A percentile compares a stretch with the other conserved stretches of the same genome.
Evolutionary conservation across 23 red algal genomes (phyloP).

Genomic region (Agarophyton chilense): DNA sequence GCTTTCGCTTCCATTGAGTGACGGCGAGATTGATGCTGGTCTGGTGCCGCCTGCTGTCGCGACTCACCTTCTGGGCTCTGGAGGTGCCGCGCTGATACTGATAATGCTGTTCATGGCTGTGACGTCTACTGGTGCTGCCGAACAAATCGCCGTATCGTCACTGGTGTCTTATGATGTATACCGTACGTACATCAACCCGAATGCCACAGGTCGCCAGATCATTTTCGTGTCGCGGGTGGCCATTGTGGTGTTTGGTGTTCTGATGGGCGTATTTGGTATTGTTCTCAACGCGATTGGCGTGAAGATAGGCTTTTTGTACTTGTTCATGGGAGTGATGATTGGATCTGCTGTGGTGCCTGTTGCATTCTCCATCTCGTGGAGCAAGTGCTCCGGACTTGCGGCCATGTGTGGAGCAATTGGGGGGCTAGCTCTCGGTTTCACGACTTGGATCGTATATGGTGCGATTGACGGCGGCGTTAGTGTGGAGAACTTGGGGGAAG

Average conservation of each 20-base stretch:
- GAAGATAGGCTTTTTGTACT: constrained; percentile 66
- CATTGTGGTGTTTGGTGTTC: constrained; percentile 70
- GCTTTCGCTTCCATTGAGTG: constrained; percentile 59
- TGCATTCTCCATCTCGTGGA: constrained; percentile 67
- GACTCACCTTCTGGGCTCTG: constrained; percentile 61
- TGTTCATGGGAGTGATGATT: constrained; percentile 84
- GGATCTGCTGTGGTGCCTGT: constrained; percentile 81
- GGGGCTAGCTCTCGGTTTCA: constrained; percentile 45
- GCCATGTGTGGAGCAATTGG: constrained; percentile 50
- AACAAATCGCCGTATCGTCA: constrained; percentile 78
- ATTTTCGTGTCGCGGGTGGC: constrained; percentile 70
- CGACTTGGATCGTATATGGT: constrained; percentile 73
- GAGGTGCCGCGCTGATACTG: constrained; percentile 68
- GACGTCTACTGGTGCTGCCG: constrained; percentile 81
- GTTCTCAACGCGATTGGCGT: constrained; percentile 74
- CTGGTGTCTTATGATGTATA: constrained; percentile 82
- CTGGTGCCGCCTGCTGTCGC: constrained; percentile 81
- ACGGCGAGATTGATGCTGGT: constrained; percentile 41
- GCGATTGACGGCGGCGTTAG: constrained; percentile 24
- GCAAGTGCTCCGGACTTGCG: constrained; percentile 42
- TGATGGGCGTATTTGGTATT: constrained; percentile 85
- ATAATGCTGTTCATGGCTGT: constrained; percentile 93
- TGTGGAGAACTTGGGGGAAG: constrained; percentile 50
- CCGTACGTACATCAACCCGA: constrained; percentile 73
- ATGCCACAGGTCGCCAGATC: constrained; percentile 64